A percentile compares a stretch with the other conserved stretches of the same genome.
phyloP scores from a whole-genome alignment of 78 protist genomes.

The Dictyostelium intermedium region DNA sequence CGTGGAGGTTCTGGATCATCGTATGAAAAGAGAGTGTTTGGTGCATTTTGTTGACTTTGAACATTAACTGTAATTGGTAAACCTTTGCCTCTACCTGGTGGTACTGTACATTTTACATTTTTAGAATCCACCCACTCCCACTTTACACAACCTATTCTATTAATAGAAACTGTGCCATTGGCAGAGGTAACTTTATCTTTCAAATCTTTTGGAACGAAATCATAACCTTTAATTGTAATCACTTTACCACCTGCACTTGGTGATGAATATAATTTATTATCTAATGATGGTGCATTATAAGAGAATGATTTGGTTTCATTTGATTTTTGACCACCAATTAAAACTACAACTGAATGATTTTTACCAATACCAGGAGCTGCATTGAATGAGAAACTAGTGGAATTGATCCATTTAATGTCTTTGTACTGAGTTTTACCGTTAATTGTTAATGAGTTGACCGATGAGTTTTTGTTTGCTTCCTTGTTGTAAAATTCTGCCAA shows the following conservation, averaged over 20 bases:
- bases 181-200: background rate
- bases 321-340: background rate
- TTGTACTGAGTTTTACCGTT: background rate
- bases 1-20: background rate
- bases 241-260: slow-evolving; percentile 4
- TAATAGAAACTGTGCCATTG: background rate
- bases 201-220: background rate
- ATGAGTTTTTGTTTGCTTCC: background rate
- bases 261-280: background rate
- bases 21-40: background rate
- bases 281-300: slow-evolving; percentile 5
- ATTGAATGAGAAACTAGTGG: background rate
- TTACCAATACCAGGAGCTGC: background rate
- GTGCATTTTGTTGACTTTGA: background rate
- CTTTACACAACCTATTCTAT: background rate
- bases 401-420: slow-evolving; percentile 2
- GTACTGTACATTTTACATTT: background rate
- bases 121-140: background rate
- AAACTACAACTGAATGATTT: background rate
- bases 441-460: background rate
- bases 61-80: background rate
- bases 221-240: background rate
- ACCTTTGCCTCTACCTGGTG: background rate
- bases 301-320: slow-evolving; percentile 2
- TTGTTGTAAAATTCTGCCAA: background rate